phyloP scores from a whole-genome alignment of 495 filamentous ascomycete genomes.

The Penicillium flavigenum region DNA sequence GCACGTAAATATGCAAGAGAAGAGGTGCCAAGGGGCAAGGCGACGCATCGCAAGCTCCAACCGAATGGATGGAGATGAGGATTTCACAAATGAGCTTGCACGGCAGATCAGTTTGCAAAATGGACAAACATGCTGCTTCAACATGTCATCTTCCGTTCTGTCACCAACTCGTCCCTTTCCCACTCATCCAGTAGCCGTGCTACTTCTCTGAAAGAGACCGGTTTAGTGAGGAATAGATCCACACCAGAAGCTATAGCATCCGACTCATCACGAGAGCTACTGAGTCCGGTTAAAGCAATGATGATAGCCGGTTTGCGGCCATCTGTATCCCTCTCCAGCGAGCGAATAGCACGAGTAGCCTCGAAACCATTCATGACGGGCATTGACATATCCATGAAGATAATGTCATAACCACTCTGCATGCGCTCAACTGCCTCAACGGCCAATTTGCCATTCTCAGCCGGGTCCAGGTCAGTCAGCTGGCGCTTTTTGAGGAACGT shows the following conservation, averaged over 20 bases:
- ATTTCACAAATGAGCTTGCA: not conserved
- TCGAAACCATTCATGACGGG: constrained; percentile 76
- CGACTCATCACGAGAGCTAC: constrained; percentile 59
- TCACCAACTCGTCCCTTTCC: constrained; percentile 32
- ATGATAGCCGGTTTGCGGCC: constrained; percentile 50
- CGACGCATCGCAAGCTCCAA: not conserved
- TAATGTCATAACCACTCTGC: constrained; percentile 50
- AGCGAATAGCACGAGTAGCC: constrained; percentile 64
- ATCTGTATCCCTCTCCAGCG: constrained; percentile 53
- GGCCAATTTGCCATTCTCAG: constrained; percentile 54
- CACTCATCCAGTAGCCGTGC: constrained; percentile 49
- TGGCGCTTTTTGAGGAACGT: constrained; percentile 58
- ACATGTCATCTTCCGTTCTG: constrained; percentile 11
- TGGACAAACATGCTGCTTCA: not conserved
- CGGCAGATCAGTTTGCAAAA: not conserved
- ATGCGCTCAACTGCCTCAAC: constrained; percentile 49
- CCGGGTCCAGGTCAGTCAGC: constrained; percentile 40
- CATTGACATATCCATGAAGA: constrained; percentile 75
- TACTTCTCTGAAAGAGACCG: constrained; percentile 56
- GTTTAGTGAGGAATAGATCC: constrained; percentile 73
- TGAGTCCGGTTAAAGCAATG: constrained; percentile 70
- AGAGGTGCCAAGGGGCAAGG: not conserved
- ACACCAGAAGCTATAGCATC: constrained; percentile 68
- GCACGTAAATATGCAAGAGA: not conserved
- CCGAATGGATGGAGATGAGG: not conserved